A percentile compares a stretch with the other conserved stretches of the same genome.
These are phyloP conservation scores for Sugiyamaella americana DNA, from an alignment of 805 yeast species.

Conservation along the genomic window DNA sequence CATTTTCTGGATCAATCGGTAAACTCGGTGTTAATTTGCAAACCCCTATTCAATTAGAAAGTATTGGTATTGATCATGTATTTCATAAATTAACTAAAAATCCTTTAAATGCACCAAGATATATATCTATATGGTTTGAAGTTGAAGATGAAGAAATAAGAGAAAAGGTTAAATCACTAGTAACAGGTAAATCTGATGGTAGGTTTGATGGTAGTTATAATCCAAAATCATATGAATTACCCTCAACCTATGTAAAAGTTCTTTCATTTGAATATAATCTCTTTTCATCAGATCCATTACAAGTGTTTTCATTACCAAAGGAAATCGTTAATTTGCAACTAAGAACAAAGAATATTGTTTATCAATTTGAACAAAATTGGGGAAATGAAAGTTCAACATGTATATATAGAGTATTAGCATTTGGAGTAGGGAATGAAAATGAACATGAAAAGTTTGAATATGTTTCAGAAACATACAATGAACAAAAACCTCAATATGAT, in stretches of 20 bases:
- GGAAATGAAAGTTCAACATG: conserved; percentile 30
- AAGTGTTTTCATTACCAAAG: conserved; percentile 19
- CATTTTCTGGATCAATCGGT: conserved; percentile 29
- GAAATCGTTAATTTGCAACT: conserved; percentile 10
- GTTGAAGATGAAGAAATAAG: conserved; percentile 18
- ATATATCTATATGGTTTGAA: conserved; percentile 26
- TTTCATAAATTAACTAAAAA: conserved; percentile 19
- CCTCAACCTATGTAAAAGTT: conserved; percentile 19
- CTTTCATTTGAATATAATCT: conserved; percentile 22
- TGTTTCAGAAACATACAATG: no score
- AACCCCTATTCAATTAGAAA: conserved; percentile 18
- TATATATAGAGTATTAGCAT: conserved; percentile 27
- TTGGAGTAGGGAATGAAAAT: no score
- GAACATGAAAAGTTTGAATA: no score
- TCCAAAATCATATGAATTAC: conserved; percentile 1
- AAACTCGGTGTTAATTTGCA: conserved; percentile 25
- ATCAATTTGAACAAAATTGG: conserved; percentile 29
- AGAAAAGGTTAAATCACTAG: neutral
- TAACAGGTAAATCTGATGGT: neutral
- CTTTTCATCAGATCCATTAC: conserved; percentile 18
- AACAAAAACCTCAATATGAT: no score
- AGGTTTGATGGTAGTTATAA: neutral
- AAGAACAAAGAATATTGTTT: conserved; percentile 20
- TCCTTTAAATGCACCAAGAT: conserved; percentile 27
- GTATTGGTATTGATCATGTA: conserved; percentile 26